phyloP scores from a whole-genome alignment of 352 stramenopile genomes.

The Phytophthora fragariaefolia region DNA sequence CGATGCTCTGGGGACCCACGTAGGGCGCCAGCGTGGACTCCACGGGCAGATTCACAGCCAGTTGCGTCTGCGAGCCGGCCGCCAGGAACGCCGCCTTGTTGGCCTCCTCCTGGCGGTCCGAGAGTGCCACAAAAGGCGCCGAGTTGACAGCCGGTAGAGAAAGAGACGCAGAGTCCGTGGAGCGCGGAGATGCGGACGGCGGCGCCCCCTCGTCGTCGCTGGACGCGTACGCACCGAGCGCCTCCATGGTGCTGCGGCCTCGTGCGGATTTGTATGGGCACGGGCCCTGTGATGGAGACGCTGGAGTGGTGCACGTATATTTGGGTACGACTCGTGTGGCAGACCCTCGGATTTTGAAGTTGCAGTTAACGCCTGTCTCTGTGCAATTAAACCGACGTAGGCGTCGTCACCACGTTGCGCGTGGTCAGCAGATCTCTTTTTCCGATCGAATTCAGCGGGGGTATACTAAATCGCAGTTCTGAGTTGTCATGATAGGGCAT shows the following conservation, averaged over 20 bases:
- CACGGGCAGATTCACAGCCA: constrained; percentile 70
- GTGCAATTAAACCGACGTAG: constrained; percentile 1
- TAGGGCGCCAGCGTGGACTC: constrained; percentile 66
- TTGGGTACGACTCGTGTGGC: too few relatives aligned
- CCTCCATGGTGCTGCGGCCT: constrained; percentile 43
- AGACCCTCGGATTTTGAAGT: constrained; percentile 4
- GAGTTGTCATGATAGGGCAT: too few relatives aligned
- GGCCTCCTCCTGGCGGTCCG: constrained; percentile 36
- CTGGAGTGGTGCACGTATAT: background rate
- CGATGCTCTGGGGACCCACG: constrained; percentile 43
- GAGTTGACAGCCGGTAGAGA: constrained; percentile 61
- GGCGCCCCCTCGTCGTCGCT: constrained; percentile 49
- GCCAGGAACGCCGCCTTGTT: constrained; percentile 48
- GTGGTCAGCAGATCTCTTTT: background rate
- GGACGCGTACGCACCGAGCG: constrained; percentile 53
- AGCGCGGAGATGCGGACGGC: constrained; percentile 2
- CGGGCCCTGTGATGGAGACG: background rate
- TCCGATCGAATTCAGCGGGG: background rate
- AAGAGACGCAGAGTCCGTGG: constrained; percentile 19
- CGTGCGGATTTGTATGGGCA: background rate
- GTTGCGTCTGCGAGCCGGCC: constrained; percentile 45
- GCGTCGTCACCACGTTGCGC: constrained; percentile 6
- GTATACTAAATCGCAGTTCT: background rate
- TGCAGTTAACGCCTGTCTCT: constrained; percentile 8
- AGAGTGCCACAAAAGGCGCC: constrained; percentile 47